A percentile compares a stretch with the other conserved stretches of the same genome.
These are phyloP conservation scores for Tylopilus orsonianus DNA, from an alignment of 1,284 basidiomycete genomes.

Conservation along the genomic window DNA sequence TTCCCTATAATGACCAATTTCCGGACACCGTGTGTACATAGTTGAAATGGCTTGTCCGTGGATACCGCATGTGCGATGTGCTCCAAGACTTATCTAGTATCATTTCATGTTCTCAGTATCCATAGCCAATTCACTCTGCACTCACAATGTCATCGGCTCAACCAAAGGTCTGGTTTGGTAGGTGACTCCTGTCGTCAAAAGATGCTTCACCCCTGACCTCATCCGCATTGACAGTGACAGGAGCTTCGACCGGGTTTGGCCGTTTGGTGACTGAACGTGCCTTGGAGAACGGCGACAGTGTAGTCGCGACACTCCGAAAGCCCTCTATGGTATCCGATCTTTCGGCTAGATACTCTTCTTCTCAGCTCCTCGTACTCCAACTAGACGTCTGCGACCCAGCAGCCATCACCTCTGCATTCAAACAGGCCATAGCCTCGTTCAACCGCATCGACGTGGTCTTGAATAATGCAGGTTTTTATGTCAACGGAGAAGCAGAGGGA, in stretches of 20 bases:
- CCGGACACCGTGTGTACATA: no score
- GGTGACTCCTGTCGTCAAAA: not conserved
- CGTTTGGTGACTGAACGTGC: slow-evolving; percentile 26
- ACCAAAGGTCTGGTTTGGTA: slow-evolving; percentile 32
- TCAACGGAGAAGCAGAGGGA: slow-evolving; percentile 31
- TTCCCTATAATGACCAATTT: not conserved
- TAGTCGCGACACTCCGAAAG: slow-evolving; percentile 35
- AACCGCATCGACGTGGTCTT: slow-evolving; percentile 35
- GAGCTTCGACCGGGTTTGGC: slow-evolving; percentile 34
- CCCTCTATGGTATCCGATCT: slow-evolving; percentile 26
- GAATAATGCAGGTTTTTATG: slow-evolving; percentile 36
- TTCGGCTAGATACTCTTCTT: slow-evolving; percentile 21
- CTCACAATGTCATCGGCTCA: slow-evolving; percentile 5
- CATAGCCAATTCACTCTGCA: not conserved
- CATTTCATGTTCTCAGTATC: not conserved
- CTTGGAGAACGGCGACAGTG: slow-evolving; percentile 30
- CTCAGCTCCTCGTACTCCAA: slow-evolving; percentile 26
- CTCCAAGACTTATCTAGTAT: no score
- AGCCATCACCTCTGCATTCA: slow-evolving; percentile 27
- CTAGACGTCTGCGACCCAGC: slow-evolving; percentile 29
- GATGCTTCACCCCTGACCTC: not conserved
- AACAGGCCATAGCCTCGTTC: slow-evolving; percentile 25
- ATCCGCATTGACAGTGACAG: slow-evolving; percentile 26
- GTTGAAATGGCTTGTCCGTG: no score
- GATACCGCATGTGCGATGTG: no score